A percentile compares a stretch with the other conserved stretches of the same genome.
Conservation (phyloP, 202 grass and related monocot genomes). For the Brachypodium distachyon region DNA sequence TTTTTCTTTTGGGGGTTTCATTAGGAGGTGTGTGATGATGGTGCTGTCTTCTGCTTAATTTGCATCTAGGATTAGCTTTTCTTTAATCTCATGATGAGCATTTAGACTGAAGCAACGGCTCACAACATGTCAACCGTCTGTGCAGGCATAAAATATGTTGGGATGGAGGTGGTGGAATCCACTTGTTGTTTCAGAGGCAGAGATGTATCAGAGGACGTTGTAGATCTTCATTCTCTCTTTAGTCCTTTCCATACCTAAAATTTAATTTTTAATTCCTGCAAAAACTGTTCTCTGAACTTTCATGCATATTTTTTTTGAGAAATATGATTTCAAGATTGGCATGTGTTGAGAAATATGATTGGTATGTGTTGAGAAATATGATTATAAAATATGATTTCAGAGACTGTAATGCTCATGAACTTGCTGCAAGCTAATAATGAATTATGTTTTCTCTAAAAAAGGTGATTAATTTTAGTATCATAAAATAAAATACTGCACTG, state of each 20-base stretch:
- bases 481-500: not conserved
- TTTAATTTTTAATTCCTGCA: not conserved
- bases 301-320: not conserved
- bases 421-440: not conserved
- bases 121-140: conserved; percentile 39
- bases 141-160: conserved; percentile 31
- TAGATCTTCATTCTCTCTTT: conserved; percentile 34
- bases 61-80: conserved; percentile 30
- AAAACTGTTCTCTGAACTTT: not conserved
- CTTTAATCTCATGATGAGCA: conserved; percentile 45
- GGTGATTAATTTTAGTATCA: too few relatives aligned
- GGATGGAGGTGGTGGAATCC: conserved; percentile 27
- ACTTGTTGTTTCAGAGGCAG: conserved; percentile 19
- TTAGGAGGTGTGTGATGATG: conserved; percentile 14
- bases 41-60: conserved; percentile 27
- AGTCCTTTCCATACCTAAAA: not conserved
- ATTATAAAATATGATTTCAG: not conserved
- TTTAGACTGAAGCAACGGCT: conserved; percentile 25
- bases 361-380: not conserved
- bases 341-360: not conserved
- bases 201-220: conserved; percentile 20
- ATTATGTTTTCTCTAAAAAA: too few relatives aligned
- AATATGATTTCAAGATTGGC: not conserved
- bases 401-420: not conserved
- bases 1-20: conserved; percentile 17